Conservation (phyloP, 495 filamentous ascomycete genomes). For the Daldinia bambusicola region DNA sequence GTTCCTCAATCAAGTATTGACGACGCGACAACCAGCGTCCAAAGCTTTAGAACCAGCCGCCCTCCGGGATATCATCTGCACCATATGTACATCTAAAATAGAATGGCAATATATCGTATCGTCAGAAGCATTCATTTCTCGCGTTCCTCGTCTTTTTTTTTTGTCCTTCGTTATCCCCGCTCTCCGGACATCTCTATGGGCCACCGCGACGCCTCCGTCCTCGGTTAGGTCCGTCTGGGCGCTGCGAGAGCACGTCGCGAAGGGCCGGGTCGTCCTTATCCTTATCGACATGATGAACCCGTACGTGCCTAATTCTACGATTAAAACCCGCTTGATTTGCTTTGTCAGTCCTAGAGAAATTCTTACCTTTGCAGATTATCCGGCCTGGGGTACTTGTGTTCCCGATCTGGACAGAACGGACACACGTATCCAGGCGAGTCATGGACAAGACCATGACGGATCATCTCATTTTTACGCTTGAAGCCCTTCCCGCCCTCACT, state of each 20-base stretch:
- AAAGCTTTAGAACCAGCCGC: slow-evolving; percentile 33
- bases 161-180: slow-evolving; percentile 9
- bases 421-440: slow-evolving; percentile 96
- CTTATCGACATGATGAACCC: slow-evolving; percentile 88
- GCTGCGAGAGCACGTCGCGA: slow-evolving; percentile 81
- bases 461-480: slow-evolving; percentile 99
- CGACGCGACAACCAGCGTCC: slow-evolving; percentile 31
- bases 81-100: slow-evolving; percentile 47
- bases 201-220: slow-evolving; percentile 77
- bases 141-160: slow-evolving; percentile 28
- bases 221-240: slow-evolving; percentile 84
- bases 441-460: slow-evolving; percentile 94
- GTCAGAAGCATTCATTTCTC: slow-evolving; percentile 40
- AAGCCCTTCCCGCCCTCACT: slow-evolving; percentile 91
- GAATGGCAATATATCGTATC: slow-evolving; percentile 44
- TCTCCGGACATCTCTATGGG: slow-evolving; percentile 18
- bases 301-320: slow-evolving; percentile 74
- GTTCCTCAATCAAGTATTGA: slow-evolving; percentile 32
- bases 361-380: slow-evolving; percentile 95
- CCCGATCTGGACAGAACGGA: slow-evolving; percentile 93
- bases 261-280: slow-evolving; percentile 83
- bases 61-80: slow-evolving; percentile 44
- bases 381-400: slow-evolving; percentile 95
- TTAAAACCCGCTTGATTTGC: slow-evolving; percentile 31
- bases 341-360: slow-evolving; percentile 8